These are phyloP conservation scores for Lagerstroemia speciosa DNA, from an alignment of 345 rosid genomes.

Conservation along the genomic window DNA sequence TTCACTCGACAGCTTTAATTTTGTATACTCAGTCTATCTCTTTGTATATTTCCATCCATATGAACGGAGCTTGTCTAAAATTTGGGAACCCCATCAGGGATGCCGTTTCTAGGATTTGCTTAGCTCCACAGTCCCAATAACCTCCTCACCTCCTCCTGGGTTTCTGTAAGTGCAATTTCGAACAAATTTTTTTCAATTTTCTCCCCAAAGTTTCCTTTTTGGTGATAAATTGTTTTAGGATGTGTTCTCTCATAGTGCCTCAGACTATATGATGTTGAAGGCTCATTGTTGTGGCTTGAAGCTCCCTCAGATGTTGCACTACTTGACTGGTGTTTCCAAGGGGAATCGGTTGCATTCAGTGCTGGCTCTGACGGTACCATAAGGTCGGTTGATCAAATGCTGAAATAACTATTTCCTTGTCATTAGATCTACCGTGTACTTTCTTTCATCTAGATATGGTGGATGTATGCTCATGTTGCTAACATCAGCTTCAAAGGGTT, in stretches of 20 bases:
- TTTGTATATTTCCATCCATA: neutral
- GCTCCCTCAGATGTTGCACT: slow-evolving; percentile 47
- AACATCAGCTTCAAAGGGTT: neutral
- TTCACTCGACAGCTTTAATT: neutral
- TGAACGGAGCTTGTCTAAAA: slow-evolving; percentile 27
- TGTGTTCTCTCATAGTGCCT: slow-evolving; percentile 30
- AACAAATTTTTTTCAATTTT: neutral
- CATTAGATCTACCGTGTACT: neutral
- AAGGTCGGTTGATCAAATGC: slow-evolving; percentile 27
- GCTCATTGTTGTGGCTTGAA: slow-evolving; percentile 38
- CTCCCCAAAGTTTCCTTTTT: neutral
- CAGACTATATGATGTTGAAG: slow-evolving; percentile 69
- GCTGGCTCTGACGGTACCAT: slow-evolving; percentile 74
- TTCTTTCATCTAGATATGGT: neutral
- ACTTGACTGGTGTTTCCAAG: slow-evolving; percentile 72
- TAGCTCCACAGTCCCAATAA: slow-evolving; percentile 67
- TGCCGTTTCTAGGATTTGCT: slow-evolving; percentile 59
- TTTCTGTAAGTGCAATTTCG: slow-evolving; percentile 44
- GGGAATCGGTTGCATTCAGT: slow-evolving; percentile 38
- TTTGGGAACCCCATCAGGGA: slow-evolving; percentile 50
- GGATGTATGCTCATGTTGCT: neutral
- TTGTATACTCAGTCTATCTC: neutral
- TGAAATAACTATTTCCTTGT: neutral
- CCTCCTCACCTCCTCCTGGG: slow-evolving; percentile 89
- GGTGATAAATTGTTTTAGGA: neutral